Base-by-base conservation (phyloP, 345 rosid species). In the Linum lewisii region DNA sequence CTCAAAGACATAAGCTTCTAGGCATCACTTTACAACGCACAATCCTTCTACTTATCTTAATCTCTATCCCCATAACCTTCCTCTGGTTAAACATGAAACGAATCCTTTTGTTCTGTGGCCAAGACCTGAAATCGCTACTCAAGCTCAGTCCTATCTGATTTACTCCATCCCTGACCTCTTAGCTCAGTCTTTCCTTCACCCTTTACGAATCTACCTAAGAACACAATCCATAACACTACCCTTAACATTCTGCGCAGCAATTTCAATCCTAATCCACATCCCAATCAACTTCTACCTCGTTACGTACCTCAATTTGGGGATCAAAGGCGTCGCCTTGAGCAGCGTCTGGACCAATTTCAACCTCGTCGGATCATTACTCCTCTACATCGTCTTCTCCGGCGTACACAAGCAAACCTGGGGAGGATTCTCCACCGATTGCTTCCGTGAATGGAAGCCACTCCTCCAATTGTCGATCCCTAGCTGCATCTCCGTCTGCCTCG, bases 401-500 rank as follows among this genome's bases (percentile, higher is more conserved):
- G 56, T 52, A 1, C 1, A 52, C 14, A 52, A 52, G 56, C 5
- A 52, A 15, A 52, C 56, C 14, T 52, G 56, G 56, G 56, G 56
- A 6, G 56, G 56, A 20, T 52, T 52, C 23, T 19, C 56, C 0
- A 19, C 20, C 24, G 56, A 52, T 10, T 52, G 56, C 56, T 52
- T 52, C 22, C 20, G 21, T 1, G 56, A 52, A 24, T 52, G 56
- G 56, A 52, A 19, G 56, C 24, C 22, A 1, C 56, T 52, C 25
- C 56, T 52, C 23, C 9, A 21, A 2, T 21, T 52, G 24, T 19
- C 56, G 0, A 20, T 52, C 56, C 56, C 56, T 21, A 52, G 56
- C 25, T 52, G 56, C 24, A 11, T 52, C 56, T 52, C 56, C 24
- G 56, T 52, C 25, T 52, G 56, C 56, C 56, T 52, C 56, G 56